A percentile compares a stretch with the other conserved stretches of the same genome.
These are phyloP conservation scores for Tylopilus sp. DNA, from an alignment of 1,284 basidiomycete species.

Conservation along the genomic window DNA sequence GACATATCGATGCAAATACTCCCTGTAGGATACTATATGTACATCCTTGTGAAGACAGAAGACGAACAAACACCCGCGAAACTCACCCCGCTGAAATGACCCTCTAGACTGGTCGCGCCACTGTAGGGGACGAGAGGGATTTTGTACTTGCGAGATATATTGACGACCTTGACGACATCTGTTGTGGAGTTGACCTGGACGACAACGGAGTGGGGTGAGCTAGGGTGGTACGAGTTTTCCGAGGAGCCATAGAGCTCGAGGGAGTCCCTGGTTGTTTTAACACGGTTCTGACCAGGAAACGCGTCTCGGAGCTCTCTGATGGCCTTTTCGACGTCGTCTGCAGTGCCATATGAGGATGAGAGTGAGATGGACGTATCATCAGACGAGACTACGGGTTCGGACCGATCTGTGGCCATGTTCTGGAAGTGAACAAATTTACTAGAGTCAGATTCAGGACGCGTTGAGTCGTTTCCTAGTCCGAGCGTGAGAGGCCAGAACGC, in stretches of 20 bases:
- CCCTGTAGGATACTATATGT: conserved; percentile 56
- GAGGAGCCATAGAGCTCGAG: conserved; percentile 71
- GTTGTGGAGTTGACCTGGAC: conserved; percentile 62
- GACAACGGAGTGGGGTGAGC: conserved; percentile 73
- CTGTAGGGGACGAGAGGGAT: conserved; percentile 69
- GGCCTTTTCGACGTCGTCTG: conserved; percentile 60
- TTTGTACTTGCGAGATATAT: conserved; percentile 65
- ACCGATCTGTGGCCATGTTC: conserved; percentile 5
- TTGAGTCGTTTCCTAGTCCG: background rate
- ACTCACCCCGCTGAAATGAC: conserved; percentile 56
- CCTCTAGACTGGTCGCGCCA: conserved; percentile 70
- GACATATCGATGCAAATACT: conserved; percentile 78
- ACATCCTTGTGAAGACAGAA: conserved; percentile 4
- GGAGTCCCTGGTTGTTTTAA: conserved; percentile 62
- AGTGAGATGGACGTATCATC: conserved; percentile 9
- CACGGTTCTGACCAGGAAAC: conserved; percentile 57
- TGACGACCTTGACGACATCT: conserved; percentile 68
- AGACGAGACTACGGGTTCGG: background rate
- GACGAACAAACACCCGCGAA: background rate
- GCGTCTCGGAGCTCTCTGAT: conserved; percentile 63
- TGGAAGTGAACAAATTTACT: conserved; percentile 10
- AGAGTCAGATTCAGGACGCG: background rate
- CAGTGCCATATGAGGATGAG: conserved; percentile 55
- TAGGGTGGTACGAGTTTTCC: conserved; percentile 74
- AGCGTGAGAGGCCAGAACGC: conserved; percentile 10